phyloP scores from a whole-genome alignment of 2,329 filamentous ascomycete genomes.

The Colletotrichum falcatum region DNA sequence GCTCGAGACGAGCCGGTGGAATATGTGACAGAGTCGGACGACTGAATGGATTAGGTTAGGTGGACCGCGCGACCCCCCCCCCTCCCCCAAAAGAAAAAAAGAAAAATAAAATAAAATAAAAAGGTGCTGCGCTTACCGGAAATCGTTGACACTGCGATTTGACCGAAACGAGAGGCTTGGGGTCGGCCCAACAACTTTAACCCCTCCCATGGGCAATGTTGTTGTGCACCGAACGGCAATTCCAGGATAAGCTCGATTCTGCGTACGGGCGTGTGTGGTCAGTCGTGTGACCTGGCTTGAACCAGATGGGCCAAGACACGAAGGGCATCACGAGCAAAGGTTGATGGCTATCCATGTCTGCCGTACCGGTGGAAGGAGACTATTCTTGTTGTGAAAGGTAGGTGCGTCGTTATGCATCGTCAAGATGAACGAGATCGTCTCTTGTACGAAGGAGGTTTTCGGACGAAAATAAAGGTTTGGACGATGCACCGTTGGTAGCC shows the following conservation, averaged over 20 bases:
- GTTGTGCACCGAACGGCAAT: not conserved
- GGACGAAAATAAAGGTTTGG: not conserved
- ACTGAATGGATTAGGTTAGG: slow-evolving; percentile 12
- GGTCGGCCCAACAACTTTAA: not conserved
- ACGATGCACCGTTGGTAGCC: not conserved
- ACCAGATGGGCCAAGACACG: slow-evolving; percentile 9
- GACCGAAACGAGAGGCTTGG: slow-evolving; percentile 2
- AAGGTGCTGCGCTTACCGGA: not conserved
- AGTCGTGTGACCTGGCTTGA: slow-evolving; percentile 20
- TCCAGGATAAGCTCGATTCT: slow-evolving; percentile 12
- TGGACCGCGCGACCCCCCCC: slow-evolving; percentile 12
- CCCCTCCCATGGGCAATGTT: not conserved
- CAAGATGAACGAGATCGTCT: not conserved
- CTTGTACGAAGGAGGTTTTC: not conserved
- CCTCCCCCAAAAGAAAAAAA: not conserved
- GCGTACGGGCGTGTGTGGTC: slow-evolving; percentile 14
- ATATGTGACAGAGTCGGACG: slow-evolving; percentile 38
- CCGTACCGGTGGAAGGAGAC: not conserved
- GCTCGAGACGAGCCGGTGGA: slow-evolving; percentile 35
- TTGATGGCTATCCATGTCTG: not conserved
- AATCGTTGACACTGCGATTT: not conserved
- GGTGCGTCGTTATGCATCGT: not conserved
- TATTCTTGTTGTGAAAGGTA: not conserved
- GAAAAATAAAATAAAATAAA: too few relatives aligned
- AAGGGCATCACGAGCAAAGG: not conserved